Conservation (phyloP, 495 filamentous ascomycete genomes). For the Tuber indicum region DNA sequence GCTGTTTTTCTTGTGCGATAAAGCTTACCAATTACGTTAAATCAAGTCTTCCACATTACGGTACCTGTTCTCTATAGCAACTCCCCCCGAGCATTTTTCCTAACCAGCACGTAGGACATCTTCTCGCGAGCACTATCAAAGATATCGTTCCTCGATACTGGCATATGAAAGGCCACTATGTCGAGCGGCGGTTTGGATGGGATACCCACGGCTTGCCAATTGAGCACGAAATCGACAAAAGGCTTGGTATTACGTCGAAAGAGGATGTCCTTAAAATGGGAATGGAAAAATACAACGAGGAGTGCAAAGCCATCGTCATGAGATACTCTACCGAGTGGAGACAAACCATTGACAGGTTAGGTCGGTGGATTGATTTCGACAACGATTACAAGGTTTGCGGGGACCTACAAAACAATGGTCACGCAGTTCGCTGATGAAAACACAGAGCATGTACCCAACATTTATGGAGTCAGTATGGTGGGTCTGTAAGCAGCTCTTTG, state of each 20-base stretch:
- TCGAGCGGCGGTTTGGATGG: constrained; percentile 65
- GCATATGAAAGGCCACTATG: constrained; percentile 94
- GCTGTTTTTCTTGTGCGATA: constrained; percentile 3
- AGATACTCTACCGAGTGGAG: constrained; percentile 85
- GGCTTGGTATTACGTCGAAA: constrained; percentile 79
- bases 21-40: constrained; percentile 9
- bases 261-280: constrained; percentile 83
- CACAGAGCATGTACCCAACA: constrained; percentile 77
- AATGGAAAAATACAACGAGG: constrained; percentile 83
- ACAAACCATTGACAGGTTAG: constrained; percentile 77
- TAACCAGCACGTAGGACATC: constrained; percentile 48
- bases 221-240: constrained; percentile 98
- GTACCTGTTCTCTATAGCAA: constrained; percentile 10
- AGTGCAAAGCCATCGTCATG: constrained; percentile 94
- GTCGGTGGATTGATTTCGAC: constrained; percentile 98
- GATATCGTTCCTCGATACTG: constrained; percentile 95
- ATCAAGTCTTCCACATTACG: constrained; percentile 85
- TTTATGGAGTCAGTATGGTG: constrained; percentile 98
- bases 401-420: not conserved
- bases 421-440: constrained; percentile 9
- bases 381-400: constrained; percentile 82
- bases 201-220: constrained; percentile 95
- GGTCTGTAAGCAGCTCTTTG: constrained; percentile 88
- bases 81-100: constrained; percentile 15
- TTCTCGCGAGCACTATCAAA: constrained; percentile 94